Base-by-base conservation (phyloP, 139 green algal species). In the Desmodesmus armatus region DNA sequence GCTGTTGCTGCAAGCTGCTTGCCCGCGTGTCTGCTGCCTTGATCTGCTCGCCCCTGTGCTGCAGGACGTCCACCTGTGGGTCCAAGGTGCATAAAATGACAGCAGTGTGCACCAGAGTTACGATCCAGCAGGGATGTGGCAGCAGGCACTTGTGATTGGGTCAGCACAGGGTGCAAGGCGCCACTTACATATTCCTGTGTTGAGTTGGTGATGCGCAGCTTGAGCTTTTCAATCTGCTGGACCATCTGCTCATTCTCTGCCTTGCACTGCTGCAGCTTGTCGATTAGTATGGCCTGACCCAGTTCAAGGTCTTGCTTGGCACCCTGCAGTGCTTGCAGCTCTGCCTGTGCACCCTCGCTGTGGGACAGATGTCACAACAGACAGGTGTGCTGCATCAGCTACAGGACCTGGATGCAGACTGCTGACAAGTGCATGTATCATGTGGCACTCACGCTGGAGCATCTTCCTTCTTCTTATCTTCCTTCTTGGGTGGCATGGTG, bases 31-130 rank as follows among this genome's bases (percentile, higher is more conserved):
- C 88, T 89, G 85, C 47, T 55, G 67, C 71, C 80, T 91, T 90
- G n/a, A 93, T 88, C 66, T 93, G 91, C 71, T 86, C 84, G 77
- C 92, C 88, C 19, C 89, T 83, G 81, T 95, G 91, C 55, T 93
- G 84, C 58, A 95, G 81, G 27, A 95, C 94, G 81, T 95, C 92
- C 9, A 85, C 85, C 92, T 95, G 85, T 29, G 31, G n/a, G n/a
- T n/a, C n/a, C n/a, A n/a, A n/a, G 27, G 21, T 13, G 25, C 5
- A 6, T 43, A 37, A 44, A 17, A 70, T 39, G 9, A 55, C 9
- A 19, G 44, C 31, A 33, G 27, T 7, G 76, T 27, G 51, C 23
- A 51, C 17, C 5, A 29, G 29, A 27, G 51, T 15, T 37, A n/a
- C 17, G 37, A 21, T n/a, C n/a, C n/a, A n/a, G n/a, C n/a, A n/a